A percentile compares a stretch with the other conserved stretches of the same genome.
phyloP scores from a whole-genome alignment of 805 yeast species.

The Metschnikowia baotianmanensis region DNA sequence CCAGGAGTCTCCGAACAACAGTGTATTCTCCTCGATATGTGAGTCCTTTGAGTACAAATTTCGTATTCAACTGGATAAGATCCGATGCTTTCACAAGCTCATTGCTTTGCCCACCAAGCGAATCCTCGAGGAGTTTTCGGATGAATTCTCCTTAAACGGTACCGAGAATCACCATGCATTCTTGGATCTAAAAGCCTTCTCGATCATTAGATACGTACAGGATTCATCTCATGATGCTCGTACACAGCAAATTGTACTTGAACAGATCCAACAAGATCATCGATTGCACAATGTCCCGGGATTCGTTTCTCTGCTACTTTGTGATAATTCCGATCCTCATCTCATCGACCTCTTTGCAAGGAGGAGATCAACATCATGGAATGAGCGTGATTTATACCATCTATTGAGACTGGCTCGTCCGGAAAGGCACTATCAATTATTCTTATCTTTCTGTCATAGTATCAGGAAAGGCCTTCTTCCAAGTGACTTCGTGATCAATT shows the following conservation, averaged over 20 bases:
- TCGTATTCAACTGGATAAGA: constrained; percentile 4
- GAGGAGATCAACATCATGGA: not conserved
- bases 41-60: constrained; percentile 22
- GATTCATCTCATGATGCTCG: not conserved
- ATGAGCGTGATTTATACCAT: constrained; percentile 10
- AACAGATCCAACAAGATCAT: constrained; percentile 1
- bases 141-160: not conserved
- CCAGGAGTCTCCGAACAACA: constrained; percentile 8
- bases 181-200: constrained; percentile 3
- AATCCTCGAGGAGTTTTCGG: not conserved
- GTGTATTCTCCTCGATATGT: constrained; percentile 18
- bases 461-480: constrained; percentile 1
- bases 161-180: not conserved
- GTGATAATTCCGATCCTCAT: not conserved
- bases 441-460: constrained; percentile 5
- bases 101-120: not conserved
- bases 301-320: constrained; percentile 1
- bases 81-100: constrained; percentile 6
- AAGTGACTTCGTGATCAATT: constrained; percentile 6
- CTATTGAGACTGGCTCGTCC: constrained; percentile 2
- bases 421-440: not conserved
- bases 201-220: not conserved
- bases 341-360: constrained; percentile 2
- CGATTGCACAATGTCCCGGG: constrained; percentile 8
- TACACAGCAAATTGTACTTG: not conserved